Percentiles rank a stretch among this genome's conserved stretches.
Conservation (phyloP, 768 basidiomycete species). For the Lactarius hatsudake region DNA sequence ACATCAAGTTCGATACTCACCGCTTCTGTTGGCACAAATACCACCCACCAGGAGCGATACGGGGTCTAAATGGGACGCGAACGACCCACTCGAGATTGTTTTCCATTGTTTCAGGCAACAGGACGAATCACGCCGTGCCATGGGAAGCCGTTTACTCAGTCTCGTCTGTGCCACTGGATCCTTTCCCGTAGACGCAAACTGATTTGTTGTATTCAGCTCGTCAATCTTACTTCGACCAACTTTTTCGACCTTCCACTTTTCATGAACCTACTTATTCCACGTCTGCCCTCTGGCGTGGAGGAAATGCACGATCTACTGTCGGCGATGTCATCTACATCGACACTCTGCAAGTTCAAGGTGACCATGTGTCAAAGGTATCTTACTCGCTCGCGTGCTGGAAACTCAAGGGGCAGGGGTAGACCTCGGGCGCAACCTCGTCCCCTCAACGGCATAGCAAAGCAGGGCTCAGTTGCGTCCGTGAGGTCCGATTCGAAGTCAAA, state of each 20-base stretch:
- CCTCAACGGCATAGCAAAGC: slow-evolving; percentile 18
- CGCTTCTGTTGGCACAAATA: slow-evolving; percentile 56
- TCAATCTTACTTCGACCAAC: slow-evolving; percentile 36
- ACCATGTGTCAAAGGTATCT: slow-evolving; percentile 33
- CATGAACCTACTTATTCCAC: slow-evolving; percentile 33
- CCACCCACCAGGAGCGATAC: slow-evolving; percentile 49
- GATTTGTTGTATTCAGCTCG: slow-evolving; percentile 30
- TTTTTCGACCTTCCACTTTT: slow-evolving; percentile 36
- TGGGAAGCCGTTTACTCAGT: slow-evolving; percentile 34
- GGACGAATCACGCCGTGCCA: slow-evolving; percentile 22
- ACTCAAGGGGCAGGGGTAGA: slow-evolving; percentile 24
- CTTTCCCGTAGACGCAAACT: neutral
- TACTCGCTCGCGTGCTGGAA: slow-evolving; percentile 15
- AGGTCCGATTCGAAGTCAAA: slow-evolving; percentile 6
- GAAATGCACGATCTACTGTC: slow-evolving; percentile 30
- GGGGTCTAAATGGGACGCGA: slow-evolving; percentile 55
- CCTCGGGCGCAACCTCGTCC: slow-evolving; percentile 32
- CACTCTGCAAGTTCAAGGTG: slow-evolving; percentile 33
- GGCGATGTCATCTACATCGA: slow-evolving; percentile 30
- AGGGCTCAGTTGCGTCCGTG: neutral
- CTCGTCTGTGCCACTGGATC: slow-evolving; percentile 31
- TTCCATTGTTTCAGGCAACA: slow-evolving; percentile 34
- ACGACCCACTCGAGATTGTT: slow-evolving; percentile 47
- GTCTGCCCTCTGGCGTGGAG: slow-evolving; percentile 29
- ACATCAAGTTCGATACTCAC: slow-evolving; percentile 44